These are phyloP conservation scores for Leptoxyphium fumago DNA, from an alignment of 2,329 filamentous ascomycete species.

Conservation along the genomic window DNA sequence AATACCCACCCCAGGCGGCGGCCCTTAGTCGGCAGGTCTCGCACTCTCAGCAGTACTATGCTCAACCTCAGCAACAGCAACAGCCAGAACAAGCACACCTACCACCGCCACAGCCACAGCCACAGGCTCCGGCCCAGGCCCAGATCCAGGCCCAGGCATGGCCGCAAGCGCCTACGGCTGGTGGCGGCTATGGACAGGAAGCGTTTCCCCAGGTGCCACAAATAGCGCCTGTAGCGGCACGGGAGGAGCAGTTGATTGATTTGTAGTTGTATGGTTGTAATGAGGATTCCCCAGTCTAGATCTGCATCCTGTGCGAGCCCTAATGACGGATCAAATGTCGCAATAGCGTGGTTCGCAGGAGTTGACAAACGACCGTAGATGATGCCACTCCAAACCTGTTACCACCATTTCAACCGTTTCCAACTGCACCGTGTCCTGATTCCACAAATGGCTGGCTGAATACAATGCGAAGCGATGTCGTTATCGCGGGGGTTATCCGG, in stretches of 20 bases:
- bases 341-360: too few relatives aligned
- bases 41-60: conserved; percentile 12
- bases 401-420: too few relatives aligned
- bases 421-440: too few relatives aligned
- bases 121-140: conserved; percentile 10
- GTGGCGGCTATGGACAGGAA: conserved; percentile 20
- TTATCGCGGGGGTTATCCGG: too few relatives aligned
- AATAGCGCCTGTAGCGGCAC: conserved; percentile 15
- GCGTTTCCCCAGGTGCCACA: conserved; percentile 20
- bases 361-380: too few relatives aligned
- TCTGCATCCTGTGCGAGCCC: too few relatives aligned
- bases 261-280: conserved; percentile 6
- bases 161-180: conserved; percentile 18
- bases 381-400: too few relatives aligned
- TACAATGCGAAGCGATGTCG: too few relatives aligned
- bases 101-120: conserved; percentile 7
- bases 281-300: too few relatives aligned
- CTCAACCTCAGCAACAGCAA: conserved; percentile 15
- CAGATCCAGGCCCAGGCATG: conserved; percentile 8
- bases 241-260: conserved; percentile 24
- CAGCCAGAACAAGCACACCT: conserved; percentile 6
- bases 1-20: conserved; percentile 13
- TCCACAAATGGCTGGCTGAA: too few relatives aligned
- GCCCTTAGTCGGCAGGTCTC: conserved; percentile 7
- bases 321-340: too few relatives aligned